Conservation (phyloP, 1,284 basidiomycete species). For the Ceratobasidium sp. region DNA sequence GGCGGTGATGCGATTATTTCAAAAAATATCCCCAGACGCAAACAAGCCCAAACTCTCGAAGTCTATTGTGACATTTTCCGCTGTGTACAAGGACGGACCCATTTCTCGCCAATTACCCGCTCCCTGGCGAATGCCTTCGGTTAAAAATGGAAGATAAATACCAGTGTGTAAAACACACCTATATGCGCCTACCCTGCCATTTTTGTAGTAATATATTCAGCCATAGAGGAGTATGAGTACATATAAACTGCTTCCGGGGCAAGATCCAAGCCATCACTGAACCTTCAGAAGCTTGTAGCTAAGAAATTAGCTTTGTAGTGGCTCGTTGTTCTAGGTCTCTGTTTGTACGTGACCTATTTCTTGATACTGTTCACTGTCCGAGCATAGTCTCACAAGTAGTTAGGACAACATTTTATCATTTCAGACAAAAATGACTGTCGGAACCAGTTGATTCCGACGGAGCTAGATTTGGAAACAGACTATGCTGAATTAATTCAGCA, state of each 20-base stretch:
- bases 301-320: background rate
- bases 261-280: background rate
- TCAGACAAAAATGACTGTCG: background rate
- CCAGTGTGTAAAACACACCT: background rate
- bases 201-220: background rate
- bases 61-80: no score
- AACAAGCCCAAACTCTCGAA: no score
- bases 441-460: conserved; percentile 2
- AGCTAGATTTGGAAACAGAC: background rate
- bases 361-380: background rate
- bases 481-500: background rate
- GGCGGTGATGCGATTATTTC: no score
- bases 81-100: background rate
- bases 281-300: background rate
- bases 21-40: no score
- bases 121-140: background rate
- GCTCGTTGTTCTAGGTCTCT: background rate
- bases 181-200: background rate
- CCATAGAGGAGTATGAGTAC: background rate
- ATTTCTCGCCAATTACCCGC: background rate
- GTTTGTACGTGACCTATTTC: no score
- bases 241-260: background rate
- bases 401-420: background rate
- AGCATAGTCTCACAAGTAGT: background rate
- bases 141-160: background rate